Conservation (phyloP, 805 yeast species). For the Schwanniomyces vanrijiae region DNA sequence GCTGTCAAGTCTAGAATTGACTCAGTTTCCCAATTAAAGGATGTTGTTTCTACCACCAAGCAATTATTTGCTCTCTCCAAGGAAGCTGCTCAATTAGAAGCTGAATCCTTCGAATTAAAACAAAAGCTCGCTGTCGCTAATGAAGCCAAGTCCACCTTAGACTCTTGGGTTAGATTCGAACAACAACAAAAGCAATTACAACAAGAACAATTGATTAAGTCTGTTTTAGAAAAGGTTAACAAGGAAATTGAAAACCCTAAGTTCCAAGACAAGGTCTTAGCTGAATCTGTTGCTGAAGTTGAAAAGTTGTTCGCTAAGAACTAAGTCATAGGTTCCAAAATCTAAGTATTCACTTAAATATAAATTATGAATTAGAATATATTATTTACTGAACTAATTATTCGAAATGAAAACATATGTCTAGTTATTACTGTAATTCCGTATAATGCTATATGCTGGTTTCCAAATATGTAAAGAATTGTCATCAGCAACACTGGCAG, state of each 20-base stretch:
- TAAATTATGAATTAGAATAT: conserved; percentile 11
- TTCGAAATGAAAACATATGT: neutral
- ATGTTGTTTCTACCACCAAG: conserved; percentile 89
- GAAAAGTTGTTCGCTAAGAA: conserved; percentile 74
- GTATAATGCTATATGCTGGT: conserved; percentile 44
- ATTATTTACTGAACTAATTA: neutral
- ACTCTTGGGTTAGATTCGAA: conserved; percentile 99
- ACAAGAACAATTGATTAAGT: conserved; percentile 85
- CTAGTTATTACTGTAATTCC: conserved; percentile 7
- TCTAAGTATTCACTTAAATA: conserved; percentile 3
- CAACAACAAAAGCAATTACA: conserved; percentile 93
- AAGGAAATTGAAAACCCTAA: conserved; percentile 80
- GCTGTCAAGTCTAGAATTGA: conserved; percentile 93
- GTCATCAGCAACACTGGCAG: conserved; percentile 80
- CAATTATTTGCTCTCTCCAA: conserved; percentile 90
- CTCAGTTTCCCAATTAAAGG: conserved; percentile 84
- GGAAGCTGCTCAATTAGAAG: conserved; percentile 96
- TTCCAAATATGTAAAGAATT: conserved; percentile 87
- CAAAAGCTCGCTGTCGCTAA: conserved; percentile 83
- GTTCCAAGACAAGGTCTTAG: conserved; percentile 90
- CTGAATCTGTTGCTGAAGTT: conserved; percentile 88
- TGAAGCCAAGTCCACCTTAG: conserved; percentile 94
- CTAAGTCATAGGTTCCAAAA: conserved; percentile 13
- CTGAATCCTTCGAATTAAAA: conserved; percentile 88
- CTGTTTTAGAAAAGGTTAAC: conserved; percentile 87